Conservation (phyloP, 805 yeast species). For the Candida coquimbonensis region DNA sequence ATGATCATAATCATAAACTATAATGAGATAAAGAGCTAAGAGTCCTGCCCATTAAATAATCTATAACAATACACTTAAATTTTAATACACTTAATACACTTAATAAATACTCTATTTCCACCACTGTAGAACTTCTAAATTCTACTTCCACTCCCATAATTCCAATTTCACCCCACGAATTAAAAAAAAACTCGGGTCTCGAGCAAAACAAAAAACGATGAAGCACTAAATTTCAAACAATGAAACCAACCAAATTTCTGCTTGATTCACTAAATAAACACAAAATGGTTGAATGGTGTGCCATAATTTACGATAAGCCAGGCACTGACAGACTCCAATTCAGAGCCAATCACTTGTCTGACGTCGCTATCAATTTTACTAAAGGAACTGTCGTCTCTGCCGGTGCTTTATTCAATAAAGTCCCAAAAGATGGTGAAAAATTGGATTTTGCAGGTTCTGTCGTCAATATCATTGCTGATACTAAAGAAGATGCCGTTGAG, state of each 20-base stretch:
- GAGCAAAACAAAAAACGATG: not conserved
- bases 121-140: no score
- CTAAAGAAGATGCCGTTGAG: conserved; percentile 58
- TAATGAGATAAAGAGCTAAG: no score
- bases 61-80: no score
- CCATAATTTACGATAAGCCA: conserved; percentile 63
- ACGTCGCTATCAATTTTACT: conserved; percentile 35
- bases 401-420: conserved; percentile 46
- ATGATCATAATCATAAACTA: no score
- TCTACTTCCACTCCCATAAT: no score
- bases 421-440: conserved; percentile 32
- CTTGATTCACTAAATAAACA: conserved; percentile 2
- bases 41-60: no score
- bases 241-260: conserved; percentile 10
- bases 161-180: not conserved
- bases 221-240: not conserved
- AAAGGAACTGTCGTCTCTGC: conserved; percentile 40
- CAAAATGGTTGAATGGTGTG: conserved; percentile 58
- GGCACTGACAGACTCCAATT: conserved; percentile 40
- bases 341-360: conserved; percentile 48
- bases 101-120: no score
- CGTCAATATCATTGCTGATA: conserved; percentile 54
- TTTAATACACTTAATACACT: no score
- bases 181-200: not conserved
- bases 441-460: conserved; percentile 62